These are phyloP conservation scores for Cajanus cajan DNA, from an alignment of 306 rosid species.

Conservation along the genomic window DNA sequence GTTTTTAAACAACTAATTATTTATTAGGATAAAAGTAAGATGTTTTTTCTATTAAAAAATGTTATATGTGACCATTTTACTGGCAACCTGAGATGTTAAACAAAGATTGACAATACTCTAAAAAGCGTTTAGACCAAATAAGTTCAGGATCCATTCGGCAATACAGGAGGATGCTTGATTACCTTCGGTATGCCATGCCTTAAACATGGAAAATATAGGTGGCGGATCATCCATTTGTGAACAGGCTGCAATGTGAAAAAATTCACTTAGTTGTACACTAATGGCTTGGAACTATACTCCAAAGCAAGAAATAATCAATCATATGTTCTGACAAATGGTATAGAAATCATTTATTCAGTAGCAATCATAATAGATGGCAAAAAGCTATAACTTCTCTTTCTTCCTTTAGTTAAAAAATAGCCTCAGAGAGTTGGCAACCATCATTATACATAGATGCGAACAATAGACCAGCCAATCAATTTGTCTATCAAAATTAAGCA, in stretches of 20 bases:
- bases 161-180: slow-evolving; percentile 23
- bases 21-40: background rate
- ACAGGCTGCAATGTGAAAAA: slow-evolving; percentile 69
- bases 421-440: background rate
- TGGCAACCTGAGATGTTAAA: background rate
- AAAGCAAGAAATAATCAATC: background rate
- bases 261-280: slow-evolving; percentile 29
- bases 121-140: background rate
- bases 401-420: slow-evolving; percentile 18
- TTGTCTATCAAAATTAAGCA: slow-evolving; percentile 16
- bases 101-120: slow-evolving; percentile 17
- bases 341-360: slow-evolving; percentile 10
- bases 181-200: slow-evolving; percentile 86
- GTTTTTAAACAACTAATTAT: background rate
- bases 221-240: slow-evolving; percentile 98
- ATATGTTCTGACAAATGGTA: background rate
- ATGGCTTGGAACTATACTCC: background rate
- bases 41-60: background rate
- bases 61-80: background rate
- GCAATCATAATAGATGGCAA: background rate
- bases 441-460: background rate
- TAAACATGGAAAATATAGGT: slow-evolving; percentile 87
- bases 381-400: slow-evolving; percentile 9
- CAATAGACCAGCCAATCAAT: background rate
- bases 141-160: background rate